phyloP scores from a whole-genome alignment of 768 basidiomycete genomes.

The Gloeostereum incarnatum region DNA sequence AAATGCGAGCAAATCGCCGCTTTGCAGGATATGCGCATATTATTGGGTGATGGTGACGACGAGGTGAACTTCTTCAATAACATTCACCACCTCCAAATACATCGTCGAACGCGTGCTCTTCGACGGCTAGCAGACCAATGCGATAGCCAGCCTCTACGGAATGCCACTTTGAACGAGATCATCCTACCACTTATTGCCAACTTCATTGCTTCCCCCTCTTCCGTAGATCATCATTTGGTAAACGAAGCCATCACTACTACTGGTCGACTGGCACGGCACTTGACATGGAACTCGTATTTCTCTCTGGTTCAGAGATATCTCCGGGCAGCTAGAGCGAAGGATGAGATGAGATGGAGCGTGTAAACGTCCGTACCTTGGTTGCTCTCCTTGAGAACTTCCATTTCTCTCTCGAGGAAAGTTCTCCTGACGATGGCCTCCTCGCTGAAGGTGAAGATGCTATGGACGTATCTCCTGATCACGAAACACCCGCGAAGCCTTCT shows the following conservation, averaged over 20 bases:
- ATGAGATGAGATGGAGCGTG: slow-evolving; percentile 61
- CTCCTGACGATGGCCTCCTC: slow-evolving; percentile 14
- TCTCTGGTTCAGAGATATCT: slow-evolving; percentile 75
- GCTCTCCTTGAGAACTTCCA: slow-evolving; percentile 85
- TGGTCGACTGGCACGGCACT: slow-evolving; percentile 65
- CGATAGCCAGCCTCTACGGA: slow-evolving; percentile 54
- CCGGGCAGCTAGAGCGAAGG: slow-evolving; percentile 56
- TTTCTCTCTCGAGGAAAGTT: slow-evolving; percentile 69
- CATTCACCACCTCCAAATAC: slow-evolving; percentile 86
- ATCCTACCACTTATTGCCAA: slow-evolving; percentile 84
- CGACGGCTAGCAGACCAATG: slow-evolving; percentile 76
- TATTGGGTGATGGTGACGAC: slow-evolving; percentile 82
- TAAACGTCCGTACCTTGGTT: slow-evolving; percentile 80
- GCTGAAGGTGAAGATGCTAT: slow-evolving; percentile 10
- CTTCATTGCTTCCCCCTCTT: slow-evolving; percentile 54
- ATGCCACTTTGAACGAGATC: slow-evolving; percentile 65
- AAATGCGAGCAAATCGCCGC: slow-evolving; percentile 48
- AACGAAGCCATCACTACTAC: slow-evolving; percentile 82
- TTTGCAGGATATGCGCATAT: slow-evolving; percentile 70
- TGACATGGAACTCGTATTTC: slow-evolving; percentile 83
- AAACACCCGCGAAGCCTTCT: slow-evolving; percentile 12
- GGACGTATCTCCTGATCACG: slow-evolving; percentile 7
- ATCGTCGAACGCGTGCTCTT: slow-evolving; percentile 81
- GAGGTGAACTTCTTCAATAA: slow-evolving; percentile 98
- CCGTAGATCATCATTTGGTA: slow-evolving; percentile 77